Evolutionary conservation across 768 basidiomycete genomes (phyloP), one percentile per base, ranked within the genome.

Genomic region (Leccinum variicolor): DNA sequence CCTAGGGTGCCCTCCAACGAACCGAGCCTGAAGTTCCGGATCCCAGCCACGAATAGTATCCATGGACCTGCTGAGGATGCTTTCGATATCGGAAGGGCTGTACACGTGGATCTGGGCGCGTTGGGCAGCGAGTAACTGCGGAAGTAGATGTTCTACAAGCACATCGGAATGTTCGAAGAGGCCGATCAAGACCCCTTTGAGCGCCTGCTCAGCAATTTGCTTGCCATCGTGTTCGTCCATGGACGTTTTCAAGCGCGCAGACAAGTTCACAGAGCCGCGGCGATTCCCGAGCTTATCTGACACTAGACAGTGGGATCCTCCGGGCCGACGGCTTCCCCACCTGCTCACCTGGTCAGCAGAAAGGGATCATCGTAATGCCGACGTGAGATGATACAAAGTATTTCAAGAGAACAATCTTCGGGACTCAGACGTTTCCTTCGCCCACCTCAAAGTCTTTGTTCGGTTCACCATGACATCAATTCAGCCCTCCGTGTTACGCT

Each of bases 1-100:
- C 58, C 92, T 83, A 34, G 94, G 94, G 75, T 96, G 94, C 3
- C 86, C 94, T 6, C 79, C 82, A 59, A 96, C 79, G 67, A 97
- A 94, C 58, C 74, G 71, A 0, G 85, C 84, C 63, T 79, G 82
- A 7, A 76, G 75, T 19, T 69, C 66, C 43, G 70, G 53, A 51
- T 79, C 74, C 89, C 87, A 90, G 36, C 66, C 70, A n/a, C 65
- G 62, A 52, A 92, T 80, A 43, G 77, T 69, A 3, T 53, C 60
- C 62, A 86, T 75, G 3, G 82, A 78, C 33, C 69, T 64, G 61
- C 85, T 79, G 62, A 94, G 80, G 57, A 94, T 74, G 13, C 78
- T 72, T 46, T 29, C 73, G 50, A 71, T 86, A 84, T 66, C 66
- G 34, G n/a, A 82, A 75, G 23, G 72, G 62, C 33, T 52, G 31